Percentiles rank a stretch among this genome's conserved stretches.
These are phyloP conservation scores for Cucurbita maxima DNA, from an alignment of 306 rosid genomes.

Conservation along the genomic window DNA sequence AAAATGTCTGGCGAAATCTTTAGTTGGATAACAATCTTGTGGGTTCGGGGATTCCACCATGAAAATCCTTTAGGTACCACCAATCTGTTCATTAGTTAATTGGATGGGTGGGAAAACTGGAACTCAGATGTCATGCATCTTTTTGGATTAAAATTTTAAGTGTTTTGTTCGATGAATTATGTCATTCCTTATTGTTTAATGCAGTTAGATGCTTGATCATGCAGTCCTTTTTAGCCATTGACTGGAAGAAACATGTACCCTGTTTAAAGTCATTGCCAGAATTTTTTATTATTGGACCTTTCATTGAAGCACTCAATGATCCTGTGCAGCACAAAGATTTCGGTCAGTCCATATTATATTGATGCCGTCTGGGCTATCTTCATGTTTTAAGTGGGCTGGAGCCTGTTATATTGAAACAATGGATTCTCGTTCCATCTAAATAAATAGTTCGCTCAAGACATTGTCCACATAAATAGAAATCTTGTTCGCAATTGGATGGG, in stretches of 20 bases:
- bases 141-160: neutral
- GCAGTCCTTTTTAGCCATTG: constrained; percentile 68
- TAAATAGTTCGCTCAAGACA: neutral
- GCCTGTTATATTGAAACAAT: constrained; percentile 2
- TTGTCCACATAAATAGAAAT: neutral
- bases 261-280: constrained; percentile 50
- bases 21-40: constrained; percentile 72
- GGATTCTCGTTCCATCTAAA: neutral
- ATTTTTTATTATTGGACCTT: constrained; percentile 69
- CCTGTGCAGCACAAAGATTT: constrained; percentile 88
- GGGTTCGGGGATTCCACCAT: constrained; percentile 85
- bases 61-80: constrained; percentile 78
- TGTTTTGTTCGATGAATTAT: neutral
- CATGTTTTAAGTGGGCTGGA: constrained; percentile 8
- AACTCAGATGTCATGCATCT: neutral
- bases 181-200: constrained; percentile 17
- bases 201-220: constrained; percentile 95
- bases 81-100: constrained; percentile 1
- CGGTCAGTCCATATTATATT: constrained; percentile 25
- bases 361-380: constrained; percentile 3
- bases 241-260: constrained; percentile 47
- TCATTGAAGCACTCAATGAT: constrained; percentile 70
- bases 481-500: neutral
- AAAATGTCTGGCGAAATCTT: constrained; percentile 34
- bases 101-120: neutral